A percentile compares a stretch with the other conserved stretches of the same genome.
Evolutionary conservation across 73 alveolate species (phyloP).

Genomic region (Effrenium voratum): DNA sequence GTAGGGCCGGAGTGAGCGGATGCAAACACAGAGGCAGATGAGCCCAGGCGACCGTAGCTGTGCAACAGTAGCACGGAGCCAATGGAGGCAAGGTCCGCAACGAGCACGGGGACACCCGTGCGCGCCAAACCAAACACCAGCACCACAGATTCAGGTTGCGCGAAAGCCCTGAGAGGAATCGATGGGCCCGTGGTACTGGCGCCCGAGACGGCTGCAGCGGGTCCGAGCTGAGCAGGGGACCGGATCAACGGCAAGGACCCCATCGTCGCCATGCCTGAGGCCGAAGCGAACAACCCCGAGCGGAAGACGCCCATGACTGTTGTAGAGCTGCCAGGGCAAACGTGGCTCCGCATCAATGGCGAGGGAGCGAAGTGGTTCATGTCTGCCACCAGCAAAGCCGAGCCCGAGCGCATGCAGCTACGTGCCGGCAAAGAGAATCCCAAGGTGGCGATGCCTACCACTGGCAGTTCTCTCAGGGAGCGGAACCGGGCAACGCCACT

Average conservation of each 20-base stretch:
- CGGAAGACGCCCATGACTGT: neutral
- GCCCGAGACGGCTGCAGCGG: neutral
- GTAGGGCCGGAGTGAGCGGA: neutral
- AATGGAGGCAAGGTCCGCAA: neutral
- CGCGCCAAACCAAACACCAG: neutral
- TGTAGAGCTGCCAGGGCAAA: neutral
- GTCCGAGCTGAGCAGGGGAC: neutral
- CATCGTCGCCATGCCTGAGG: neutral
- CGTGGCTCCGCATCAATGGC: neutral
- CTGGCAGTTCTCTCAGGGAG: slow-evolving; percentile 22
- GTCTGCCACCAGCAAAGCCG: neutral
- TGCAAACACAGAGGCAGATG: neutral
- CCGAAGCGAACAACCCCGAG: neutral
- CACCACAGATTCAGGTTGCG: neutral
- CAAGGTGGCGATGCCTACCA: neutral
- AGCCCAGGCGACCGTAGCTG: neutral
- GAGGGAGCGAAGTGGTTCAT: neutral
- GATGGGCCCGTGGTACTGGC: neutral
- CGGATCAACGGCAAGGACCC: neutral
- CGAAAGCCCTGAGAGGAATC: neutral
- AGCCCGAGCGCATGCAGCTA: neutral
- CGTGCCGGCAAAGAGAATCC: neutral
- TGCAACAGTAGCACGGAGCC: slow-evolving; percentile 7
- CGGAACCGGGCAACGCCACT: slow-evolving; percentile 31
- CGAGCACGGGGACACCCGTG: neutral